phyloP scores from a whole-genome alignment of 495 filamentous ascomycete species.

The Talaromyces proteolyticus region DNA sequence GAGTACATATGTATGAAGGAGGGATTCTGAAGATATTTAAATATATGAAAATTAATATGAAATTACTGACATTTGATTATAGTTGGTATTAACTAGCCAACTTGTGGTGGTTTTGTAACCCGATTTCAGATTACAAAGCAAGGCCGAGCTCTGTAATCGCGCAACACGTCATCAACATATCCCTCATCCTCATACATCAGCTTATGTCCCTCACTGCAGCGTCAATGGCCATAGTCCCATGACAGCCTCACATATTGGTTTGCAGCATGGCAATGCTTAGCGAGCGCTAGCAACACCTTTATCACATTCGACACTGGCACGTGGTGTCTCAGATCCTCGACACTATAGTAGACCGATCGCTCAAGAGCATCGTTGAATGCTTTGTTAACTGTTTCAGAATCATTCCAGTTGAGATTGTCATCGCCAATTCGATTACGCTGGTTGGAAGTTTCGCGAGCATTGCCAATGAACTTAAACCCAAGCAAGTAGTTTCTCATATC shows the following conservation, averaged over 20 bases:
- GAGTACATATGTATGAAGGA: too few relatives aligned
- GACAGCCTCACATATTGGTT: background rate
- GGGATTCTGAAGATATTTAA: too few relatives aligned
- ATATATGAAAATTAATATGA: too few relatives aligned
- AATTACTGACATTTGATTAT: background rate
- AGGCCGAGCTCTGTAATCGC: background rate
- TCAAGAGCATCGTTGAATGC: background rate
- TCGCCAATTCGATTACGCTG: background rate
- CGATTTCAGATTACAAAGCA: background rate
- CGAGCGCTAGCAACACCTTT: background rate
- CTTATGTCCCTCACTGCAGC: too few relatives aligned
- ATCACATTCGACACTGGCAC: background rate
- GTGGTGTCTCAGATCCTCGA: background rate
- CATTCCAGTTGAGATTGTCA: background rate
- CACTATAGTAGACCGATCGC: background rate
- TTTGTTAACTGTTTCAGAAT: background rate
- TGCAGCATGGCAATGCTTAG: background rate
- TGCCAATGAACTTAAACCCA: background rate
- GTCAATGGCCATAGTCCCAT: background rate
- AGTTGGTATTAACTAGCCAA: background rate
- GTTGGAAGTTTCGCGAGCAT: background rate
- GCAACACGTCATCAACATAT: too few relatives aligned
- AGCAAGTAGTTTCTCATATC: conserved; percentile 1
- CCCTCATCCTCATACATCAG: too few relatives aligned
- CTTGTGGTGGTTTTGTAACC: background rate